Base-by-base conservation (phyloP, 495 filamentous ascomycete genomes). In the Xylaria castorea region DNA sequence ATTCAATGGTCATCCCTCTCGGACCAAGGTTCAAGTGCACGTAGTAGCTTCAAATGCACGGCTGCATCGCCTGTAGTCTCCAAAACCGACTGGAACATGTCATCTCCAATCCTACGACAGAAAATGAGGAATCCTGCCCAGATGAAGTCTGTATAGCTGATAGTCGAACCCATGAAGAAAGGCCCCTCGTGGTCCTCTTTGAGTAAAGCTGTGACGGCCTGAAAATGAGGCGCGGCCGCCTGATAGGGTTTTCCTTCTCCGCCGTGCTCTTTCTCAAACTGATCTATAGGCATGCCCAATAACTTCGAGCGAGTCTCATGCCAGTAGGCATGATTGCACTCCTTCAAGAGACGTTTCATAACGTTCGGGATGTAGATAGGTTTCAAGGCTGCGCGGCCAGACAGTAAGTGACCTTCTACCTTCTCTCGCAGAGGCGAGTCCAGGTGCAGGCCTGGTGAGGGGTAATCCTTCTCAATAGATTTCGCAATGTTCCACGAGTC, bases 401-500 rank as follows among this genome's bases (percentile, higher is more conserved):
- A 6, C 1, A n/a, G 0, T 44, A 85, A 68, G 18, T 76, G 6
- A 2, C 61, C 38, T 30, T 80, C 75, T 1, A 88, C 66, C 57
- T 79, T 77, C 3, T 77, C 11, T 0, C 86, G 74, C 2, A 82
- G 67, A 0, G 83, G 84, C 11, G 84, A 83, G 79, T 89, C 84
- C 4, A 91, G 76, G 67, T 83, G 85, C 14, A 91, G 68, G 1
- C 84, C 79, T 0, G 89, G 89, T 3, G 81, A 75, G 0, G 90
- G 89, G 70, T 91, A 80, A 3, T 77, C 74, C 53, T 80, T 78
- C 68, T 91, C 89, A 60, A 92, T 80, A 22, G 76, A 78, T 2
- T 75, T 48, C 18, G 84, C 86, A 69, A 92, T 92, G 14, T 76
- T 75, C 64, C 75, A 77, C 25, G 83, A 86, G 70, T 91, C 89